Conservation (phyloP, 495 filamentous ascomycete genomes). For the Haplographium delicatum region DNA sequence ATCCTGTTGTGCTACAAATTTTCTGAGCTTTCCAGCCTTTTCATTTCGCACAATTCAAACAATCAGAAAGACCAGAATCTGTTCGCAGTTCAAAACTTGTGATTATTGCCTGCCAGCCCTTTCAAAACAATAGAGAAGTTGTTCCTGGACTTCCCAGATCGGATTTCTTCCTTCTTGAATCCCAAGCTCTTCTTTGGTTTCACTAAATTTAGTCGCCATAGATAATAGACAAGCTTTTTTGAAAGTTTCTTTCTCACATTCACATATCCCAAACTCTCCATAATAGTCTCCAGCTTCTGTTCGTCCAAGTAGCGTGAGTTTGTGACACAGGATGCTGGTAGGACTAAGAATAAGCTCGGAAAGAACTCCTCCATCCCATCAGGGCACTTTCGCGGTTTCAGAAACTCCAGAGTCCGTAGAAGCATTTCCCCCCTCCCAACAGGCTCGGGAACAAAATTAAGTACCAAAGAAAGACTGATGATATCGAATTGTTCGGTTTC, state of each 20-base stretch:
- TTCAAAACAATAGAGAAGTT: constrained; percentile 78
- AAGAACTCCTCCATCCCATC: constrained; percentile 35
- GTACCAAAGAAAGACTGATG: constrained; percentile 87
- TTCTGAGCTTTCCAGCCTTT: too few relatives aligned
- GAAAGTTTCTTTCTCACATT: constrained; percentile 62
- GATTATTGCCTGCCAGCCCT: too few relatives aligned
- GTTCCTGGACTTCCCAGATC: constrained; percentile 68
- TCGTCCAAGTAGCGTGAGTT: constrained; percentile 92
- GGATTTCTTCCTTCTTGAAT: constrained; percentile 69
- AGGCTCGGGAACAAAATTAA: constrained; percentile 86
- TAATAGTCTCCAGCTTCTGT: constrained; percentile 61
- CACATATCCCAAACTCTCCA: constrained; percentile 70
- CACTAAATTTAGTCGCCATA: constrained; percentile 55
- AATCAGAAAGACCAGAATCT: too few relatives aligned
- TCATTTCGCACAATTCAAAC: too few relatives aligned
- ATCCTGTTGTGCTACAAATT: too few relatives aligned
- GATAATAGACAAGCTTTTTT: constrained; percentile 80
- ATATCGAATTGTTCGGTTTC: constrained; percentile 71
- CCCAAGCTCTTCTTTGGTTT: constrained; percentile 27
- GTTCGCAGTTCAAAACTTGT: background rate
- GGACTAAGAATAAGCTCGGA: constrained; percentile 84
- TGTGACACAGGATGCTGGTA: constrained; percentile 80
- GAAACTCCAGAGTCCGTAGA: constrained; percentile 62
- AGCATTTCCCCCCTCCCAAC: constrained; percentile 83
- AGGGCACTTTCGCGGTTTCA: constrained; percentile 32